Percentiles rank a stretch among this genome's conserved stretches.
phyloP scores from a whole-genome alignment of 768 basidiomycete genomes.

The Suillus fuscotomentosus region DNA sequence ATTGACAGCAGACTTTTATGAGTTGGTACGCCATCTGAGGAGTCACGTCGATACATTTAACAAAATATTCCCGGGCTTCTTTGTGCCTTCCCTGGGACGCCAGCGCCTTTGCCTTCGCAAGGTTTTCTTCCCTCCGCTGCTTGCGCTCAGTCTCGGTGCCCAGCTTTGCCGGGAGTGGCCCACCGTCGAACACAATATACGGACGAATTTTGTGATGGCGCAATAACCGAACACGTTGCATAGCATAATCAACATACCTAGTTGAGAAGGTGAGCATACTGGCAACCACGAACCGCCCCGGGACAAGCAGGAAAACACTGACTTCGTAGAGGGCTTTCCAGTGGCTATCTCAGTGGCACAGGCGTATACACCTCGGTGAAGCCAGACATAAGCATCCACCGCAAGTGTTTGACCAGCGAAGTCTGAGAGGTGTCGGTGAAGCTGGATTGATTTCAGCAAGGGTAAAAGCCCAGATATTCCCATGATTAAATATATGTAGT shows the following conservation, averaged over 20 bases:
- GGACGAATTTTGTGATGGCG: constrained; percentile 83
- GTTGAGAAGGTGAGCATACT: not conserved
- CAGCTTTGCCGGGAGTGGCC: constrained; percentile 91
- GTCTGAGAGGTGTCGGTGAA: constrained; percentile 72
- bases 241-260: constrained; percentile 96
- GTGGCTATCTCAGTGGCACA: constrained; percentile 91
- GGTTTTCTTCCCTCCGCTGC: constrained; percentile 71
- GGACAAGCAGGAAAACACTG: constrained; percentile 28
- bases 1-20: constrained; percentile 64
- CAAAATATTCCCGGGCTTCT: constrained; percentile 85
- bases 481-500: constrained; percentile 44
- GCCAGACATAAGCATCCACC: constrained; percentile 95
- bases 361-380: constrained; percentile 84
- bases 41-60: constrained; percentile 92
- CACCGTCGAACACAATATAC: constrained; percentile 95
- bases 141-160: constrained; percentile 83
- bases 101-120: constrained; percentile 70
- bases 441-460: constrained; percentile 87
- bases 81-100: constrained; percentile 73
- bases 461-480: constrained; percentile 91
- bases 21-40: constrained; percentile 97
- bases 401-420: constrained; percentile 84
- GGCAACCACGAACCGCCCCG: not conserved
- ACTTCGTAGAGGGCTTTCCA: constrained; percentile 83
- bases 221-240: constrained; percentile 87